A percentile compares a stretch with the other conserved stretches of the same genome.
These are phyloP conservation scores for Chlorella variabilis DNA, from an alignment of 163 green algal genomes.

Conservation along the genomic window DNA sequence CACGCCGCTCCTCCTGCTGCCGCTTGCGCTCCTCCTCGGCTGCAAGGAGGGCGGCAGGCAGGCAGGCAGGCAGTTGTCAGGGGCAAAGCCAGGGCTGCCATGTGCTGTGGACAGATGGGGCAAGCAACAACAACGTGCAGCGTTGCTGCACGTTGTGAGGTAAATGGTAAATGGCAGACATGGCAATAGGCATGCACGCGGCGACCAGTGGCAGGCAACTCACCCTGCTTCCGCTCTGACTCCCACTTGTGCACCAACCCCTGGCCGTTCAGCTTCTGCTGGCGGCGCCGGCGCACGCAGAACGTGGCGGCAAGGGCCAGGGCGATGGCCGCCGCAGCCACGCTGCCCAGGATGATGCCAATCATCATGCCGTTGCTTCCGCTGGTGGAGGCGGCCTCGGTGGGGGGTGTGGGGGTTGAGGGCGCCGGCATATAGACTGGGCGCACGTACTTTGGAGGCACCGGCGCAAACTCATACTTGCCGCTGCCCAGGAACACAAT, in stretches of 20 bases:
- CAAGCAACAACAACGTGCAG: too few species aligned
- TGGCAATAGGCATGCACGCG: too few species aligned
- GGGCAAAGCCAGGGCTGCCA: neutral
- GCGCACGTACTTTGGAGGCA: neutral
- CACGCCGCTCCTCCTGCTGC: slow-evolving; percentile 3
- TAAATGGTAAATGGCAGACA: too few species aligned
- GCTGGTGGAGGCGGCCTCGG: neutral
- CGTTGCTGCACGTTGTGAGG: too few species aligned
- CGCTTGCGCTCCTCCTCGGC: slow-evolving; percentile 8
- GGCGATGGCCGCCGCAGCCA: neutral
- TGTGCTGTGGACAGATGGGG: too few species aligned
- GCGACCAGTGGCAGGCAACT: neutral
- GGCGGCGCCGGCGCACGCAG: neutral
- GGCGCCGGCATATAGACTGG: neutral
- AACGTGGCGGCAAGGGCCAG: neutral
- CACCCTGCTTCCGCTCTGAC: slow-evolving; percentile 16
- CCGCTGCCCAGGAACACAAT: slow-evolving; percentile 27
- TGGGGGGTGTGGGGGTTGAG: neutral
- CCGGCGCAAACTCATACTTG: neutral
- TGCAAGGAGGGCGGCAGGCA: neutral
- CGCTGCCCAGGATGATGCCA: slow-evolving; percentile 14
- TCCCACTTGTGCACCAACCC: slow-evolving; percentile 18
- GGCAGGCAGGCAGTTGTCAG: neutral
- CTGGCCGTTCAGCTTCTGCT: neutral
- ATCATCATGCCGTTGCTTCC: slow-evolving; percentile 15